These are phyloP conservation scores for Tolypocladium guangdongense DNA, from an alignment of 2,329 filamentous ascomycete species.

Conservation along the genomic window DNA sequence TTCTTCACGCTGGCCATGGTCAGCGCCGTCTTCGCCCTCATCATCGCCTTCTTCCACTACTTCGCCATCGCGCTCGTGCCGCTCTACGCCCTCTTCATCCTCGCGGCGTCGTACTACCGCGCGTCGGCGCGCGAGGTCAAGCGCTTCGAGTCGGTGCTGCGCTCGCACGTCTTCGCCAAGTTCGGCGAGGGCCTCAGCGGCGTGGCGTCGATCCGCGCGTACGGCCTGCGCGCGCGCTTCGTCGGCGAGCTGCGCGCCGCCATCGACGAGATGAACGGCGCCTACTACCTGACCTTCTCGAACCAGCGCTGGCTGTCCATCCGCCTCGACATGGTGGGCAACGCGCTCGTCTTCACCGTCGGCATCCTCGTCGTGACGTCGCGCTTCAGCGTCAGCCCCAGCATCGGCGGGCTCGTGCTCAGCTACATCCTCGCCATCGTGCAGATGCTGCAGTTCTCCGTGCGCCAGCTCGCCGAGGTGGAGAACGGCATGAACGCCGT, in stretches of 20 bases:
- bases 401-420: conserved; percentile 76
- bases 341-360: conserved; percentile 72
- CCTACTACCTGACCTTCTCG: conserved; percentile 89
- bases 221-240: conserved; percentile 71
- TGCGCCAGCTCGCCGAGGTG: conserved; percentile 86
- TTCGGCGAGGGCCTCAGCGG: conserved; percentile 84
- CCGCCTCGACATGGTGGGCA: conserved; percentile 76
- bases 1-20: conserved; percentile 78
- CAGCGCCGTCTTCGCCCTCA: conserved; percentile 71
- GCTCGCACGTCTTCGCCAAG: conserved; percentile 79
- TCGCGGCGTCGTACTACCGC: conserved; percentile 80
- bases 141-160: conserved; percentile 80
- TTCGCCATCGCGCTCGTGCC: conserved; percentile 55
- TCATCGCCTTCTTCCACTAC: conserved; percentile 92
- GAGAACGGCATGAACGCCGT: conserved; percentile 98
- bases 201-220: conserved; percentile 77
- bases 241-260: conserved; percentile 54
- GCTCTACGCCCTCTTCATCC: conserved; percentile 65
- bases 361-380: conserved; percentile 88
- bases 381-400: conserved; percentile 73
- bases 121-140: conserved; percentile 89
- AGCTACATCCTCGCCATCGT: conserved; percentile 91
- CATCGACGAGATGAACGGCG: conserved; percentile 86
- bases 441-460: conserved; percentile 91
- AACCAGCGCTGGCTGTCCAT: conserved; percentile 91